phyloP scores from a whole-genome alignment of 371 early-diverging fungal species.

The Lichtheimia hyalospora region DNA sequence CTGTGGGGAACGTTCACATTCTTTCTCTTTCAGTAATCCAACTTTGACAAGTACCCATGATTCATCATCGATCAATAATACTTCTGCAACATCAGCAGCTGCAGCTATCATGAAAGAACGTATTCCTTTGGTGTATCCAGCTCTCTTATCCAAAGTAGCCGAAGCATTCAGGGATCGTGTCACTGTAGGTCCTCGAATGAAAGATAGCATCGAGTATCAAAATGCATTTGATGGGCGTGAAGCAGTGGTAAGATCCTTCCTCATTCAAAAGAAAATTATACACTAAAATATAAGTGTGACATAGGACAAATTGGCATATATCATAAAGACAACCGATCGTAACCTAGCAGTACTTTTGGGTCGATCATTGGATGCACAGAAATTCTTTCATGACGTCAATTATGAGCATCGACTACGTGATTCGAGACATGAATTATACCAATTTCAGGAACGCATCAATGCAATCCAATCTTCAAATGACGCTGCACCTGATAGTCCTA shows the following conservation, averaged over 20 bases:
- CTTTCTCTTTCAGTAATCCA: slow-evolving; percentile 15
- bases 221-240: slow-evolving; percentile 81
- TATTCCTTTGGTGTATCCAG: slow-evolving; percentile 56
- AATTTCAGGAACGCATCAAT: slow-evolving; percentile 46
- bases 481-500: slow-evolving; percentile 22
- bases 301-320: slow-evolving; percentile 60
- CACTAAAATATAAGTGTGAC: neutral
- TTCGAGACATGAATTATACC: slow-evolving; percentile 62
- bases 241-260: slow-evolving; percentile 62
- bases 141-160: slow-evolving; percentile 78
- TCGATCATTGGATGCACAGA: slow-evolving; percentile 71
- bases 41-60: neutral
- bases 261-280: neutral
- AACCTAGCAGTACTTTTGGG: slow-evolving; percentile 69
- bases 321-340: slow-evolving; percentile 66
- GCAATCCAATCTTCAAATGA: slow-evolving; percentile 2
- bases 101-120: slow-evolving; percentile 1
- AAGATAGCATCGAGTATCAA: slow-evolving; percentile 77
- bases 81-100: neutral
- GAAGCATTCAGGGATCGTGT: slow-evolving; percentile 61
- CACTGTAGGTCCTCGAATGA: slow-evolving; percentile 53
- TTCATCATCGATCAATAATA: neutral
- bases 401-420: slow-evolving; percentile 68
- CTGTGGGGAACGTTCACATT: slow-evolving; percentile 15
- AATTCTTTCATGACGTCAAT: slow-evolving; percentile 71